These are phyloP conservation scores for Aechmea fasciata DNA, from an alignment of 176 grass and related monocot genomes.

Conservation along the genomic window DNA sequence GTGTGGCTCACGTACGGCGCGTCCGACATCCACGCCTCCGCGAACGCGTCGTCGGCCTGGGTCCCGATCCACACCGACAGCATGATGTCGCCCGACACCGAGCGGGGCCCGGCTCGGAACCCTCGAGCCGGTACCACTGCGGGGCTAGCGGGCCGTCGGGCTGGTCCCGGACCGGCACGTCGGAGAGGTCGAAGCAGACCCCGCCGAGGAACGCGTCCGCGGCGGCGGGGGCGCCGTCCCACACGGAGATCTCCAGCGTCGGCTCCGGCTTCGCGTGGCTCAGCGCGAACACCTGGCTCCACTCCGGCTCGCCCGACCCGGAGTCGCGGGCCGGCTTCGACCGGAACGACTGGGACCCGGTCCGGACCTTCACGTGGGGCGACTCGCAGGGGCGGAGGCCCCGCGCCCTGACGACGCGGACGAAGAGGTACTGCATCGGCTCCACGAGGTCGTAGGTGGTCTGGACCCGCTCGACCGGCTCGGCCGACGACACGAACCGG, in stretches of 20 bases:
- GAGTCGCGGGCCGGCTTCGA: constrained; percentile 44
- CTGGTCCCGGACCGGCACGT: constrained; percentile 67
- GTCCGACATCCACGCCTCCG: constrained; percentile 84
- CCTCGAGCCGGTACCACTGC: constrained; percentile 92
- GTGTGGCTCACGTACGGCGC: constrained; percentile 73
- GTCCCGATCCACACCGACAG: constrained; percentile 92
- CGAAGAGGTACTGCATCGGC: constrained; percentile 84
- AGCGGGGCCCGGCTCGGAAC: constrained; percentile 31
- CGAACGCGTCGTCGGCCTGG: constrained; percentile 84
- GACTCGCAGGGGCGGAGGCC: constrained; percentile 61
- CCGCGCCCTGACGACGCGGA: constrained; percentile 62
- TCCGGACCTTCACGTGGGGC: constrained; percentile 59
- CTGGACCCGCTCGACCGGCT: constrained; percentile 41
- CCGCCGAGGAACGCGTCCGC: constrained; percentile 60
- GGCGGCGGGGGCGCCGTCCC: constrained; percentile 39
- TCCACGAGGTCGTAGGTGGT: constrained; percentile 79
- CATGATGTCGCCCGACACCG: constrained; percentile 79
- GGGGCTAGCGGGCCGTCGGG: constrained; percentile 75
- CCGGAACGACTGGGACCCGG: constrained; percentile 37
- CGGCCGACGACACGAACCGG: constrained; percentile 44
- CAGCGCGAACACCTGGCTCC: constrained; percentile 79
- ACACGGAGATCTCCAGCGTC: constrained; percentile 74
- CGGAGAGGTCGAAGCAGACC: constrained; percentile 93
- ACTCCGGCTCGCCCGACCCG: constrained; percentile 57
- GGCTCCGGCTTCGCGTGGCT: constrained; percentile 54